Evolutionary conservation across 352 stramenopile genomes (phyloP).

Genomic region (Lagenidium giganteum): DNA sequence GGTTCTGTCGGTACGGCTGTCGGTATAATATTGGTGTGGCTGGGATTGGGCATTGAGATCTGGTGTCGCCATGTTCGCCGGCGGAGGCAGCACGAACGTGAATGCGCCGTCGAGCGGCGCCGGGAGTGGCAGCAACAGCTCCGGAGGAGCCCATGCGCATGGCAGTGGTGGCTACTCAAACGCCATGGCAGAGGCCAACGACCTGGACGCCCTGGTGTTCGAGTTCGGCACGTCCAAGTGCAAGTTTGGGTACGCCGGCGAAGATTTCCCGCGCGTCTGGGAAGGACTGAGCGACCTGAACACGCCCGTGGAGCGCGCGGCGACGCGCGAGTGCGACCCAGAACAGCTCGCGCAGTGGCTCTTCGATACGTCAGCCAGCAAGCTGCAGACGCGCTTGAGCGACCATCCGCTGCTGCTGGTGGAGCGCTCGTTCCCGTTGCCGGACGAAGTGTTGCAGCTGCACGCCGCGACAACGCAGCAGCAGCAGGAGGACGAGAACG

Average conservation of each 20-base stretch:
- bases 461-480: slow-evolving; percentile 11
- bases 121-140: too few relatives aligned
- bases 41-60: too few relatives aligned
- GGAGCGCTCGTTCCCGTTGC: slow-evolving; percentile 56
- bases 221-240: slow-evolving; percentile 69
- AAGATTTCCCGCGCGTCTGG: slow-evolving; percentile 81
- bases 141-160: too few relatives aligned
- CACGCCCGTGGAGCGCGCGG: slow-evolving; percentile 25
- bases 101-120: too few relatives aligned
- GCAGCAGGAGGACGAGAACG: slow-evolving; percentile 14
- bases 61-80: too few relatives aligned
- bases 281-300: too few relatives aligned
- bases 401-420: slow-evolving; percentile 66
- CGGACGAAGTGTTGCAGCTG: slow-evolving; percentile 30
- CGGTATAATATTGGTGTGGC: too few relatives aligned
- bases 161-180: too few relatives aligned
- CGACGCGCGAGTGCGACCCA: slow-evolving; percentile 46
- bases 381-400: slow-evolving; percentile 46
- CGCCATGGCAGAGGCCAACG: slow-evolving; percentile 53
- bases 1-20: too few relatives aligned
- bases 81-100: too few relatives aligned
- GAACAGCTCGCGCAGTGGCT: slow-evolving; percentile 68
- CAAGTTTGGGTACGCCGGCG: slow-evolving; percentile 84
- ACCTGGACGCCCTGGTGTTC: slow-evolving; percentile 75
- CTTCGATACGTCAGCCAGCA: slow-evolving; percentile 39